phyloP scores from a whole-genome alignment of 306 rosid species.

The Mimosa bimucronata region DNA sequence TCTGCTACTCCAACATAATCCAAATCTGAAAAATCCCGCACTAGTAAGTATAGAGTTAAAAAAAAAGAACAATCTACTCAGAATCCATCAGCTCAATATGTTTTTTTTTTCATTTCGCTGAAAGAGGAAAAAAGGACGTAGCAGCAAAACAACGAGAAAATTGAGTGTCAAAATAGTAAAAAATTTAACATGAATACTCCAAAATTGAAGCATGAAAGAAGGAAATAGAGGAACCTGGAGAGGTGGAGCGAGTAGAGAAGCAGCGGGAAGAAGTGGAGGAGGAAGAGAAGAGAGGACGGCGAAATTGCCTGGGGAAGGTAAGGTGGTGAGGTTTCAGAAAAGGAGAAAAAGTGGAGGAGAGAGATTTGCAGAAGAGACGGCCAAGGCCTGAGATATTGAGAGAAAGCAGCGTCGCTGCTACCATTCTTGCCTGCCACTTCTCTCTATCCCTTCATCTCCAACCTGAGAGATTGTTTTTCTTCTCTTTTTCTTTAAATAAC shows the following conservation, averaged over 20 bases:
- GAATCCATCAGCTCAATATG: background rate
- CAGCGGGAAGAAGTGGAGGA: conserved; percentile 45
- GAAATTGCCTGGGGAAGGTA: conserved; percentile 47
- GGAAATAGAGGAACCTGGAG: conserved; percentile 49
- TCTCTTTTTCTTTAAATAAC: no score
- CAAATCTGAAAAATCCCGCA: conserved; percentile 45
- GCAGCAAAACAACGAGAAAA: no score
- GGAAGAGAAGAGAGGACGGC: conserved; percentile 40
- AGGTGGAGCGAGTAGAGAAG: conserved; percentile 46
- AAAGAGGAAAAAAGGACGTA: no score
- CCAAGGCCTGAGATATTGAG: conserved; percentile 65
- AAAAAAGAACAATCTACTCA: background rate
- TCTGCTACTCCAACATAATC: conserved; percentile 46
- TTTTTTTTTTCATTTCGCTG: background rate
- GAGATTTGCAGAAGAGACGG: conserved; percentile 44
- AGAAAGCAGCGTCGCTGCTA: conserved; percentile 49
- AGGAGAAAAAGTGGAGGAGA: conserved; percentile 29
- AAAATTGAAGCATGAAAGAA: background rate
- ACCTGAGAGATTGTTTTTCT: background rate
- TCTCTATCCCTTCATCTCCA: background rate
- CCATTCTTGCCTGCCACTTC: conserved; percentile 36
- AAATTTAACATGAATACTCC: background rate
- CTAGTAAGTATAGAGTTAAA: background rate
- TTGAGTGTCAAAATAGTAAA: background rate
- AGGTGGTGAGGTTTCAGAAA: conserved; percentile 40